A percentile compares a stretch with the other conserved stretches of the same genome.
phyloP scores from a whole-genome alignment of 1,284 basidiomycete genomes.

The Pyrrhoderma noxium region DNA sequence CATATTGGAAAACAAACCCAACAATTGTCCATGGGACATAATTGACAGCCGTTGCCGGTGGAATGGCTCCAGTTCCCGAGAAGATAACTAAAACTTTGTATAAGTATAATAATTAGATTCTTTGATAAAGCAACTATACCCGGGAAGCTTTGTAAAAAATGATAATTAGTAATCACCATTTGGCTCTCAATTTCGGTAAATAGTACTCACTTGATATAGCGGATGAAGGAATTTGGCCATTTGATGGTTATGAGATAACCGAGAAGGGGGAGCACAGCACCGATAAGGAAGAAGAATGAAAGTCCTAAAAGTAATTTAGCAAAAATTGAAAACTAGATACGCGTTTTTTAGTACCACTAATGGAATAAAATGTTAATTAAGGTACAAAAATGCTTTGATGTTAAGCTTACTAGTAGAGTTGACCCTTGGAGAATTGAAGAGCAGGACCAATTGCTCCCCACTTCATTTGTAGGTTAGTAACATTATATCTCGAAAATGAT shows the following conservation, averaged over 20 bases:
- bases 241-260: constrained; percentile 35
- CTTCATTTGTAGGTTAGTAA: constrained; percentile 7
- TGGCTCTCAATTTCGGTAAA: constrained; percentile 17
- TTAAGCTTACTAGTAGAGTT: constrained; percentile 27
- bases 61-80: constrained; percentile 34
- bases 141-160: neutral
- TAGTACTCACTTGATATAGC: constrained; percentile 38
- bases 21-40: constrained; percentile 40
- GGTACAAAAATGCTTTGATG: neutral
- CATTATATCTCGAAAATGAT: neutral
- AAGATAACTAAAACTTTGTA: constrained; percentile 30
- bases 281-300: constrained; percentile 41
- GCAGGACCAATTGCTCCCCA: constrained; percentile 35
- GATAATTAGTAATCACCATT: neutral
- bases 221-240: constrained; percentile 38
- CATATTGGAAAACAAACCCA: constrained; percentile 56
- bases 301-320: constrained; percentile 21
- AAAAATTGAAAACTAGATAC: neutral
- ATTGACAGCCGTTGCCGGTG: constrained; percentile 35
- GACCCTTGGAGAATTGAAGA: constrained; percentile 32
- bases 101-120: too few species aligned
- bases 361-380: neutral
- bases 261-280: constrained; percentile 36
- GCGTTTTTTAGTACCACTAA: constrained; percentile 4
- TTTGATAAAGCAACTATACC: too few species aligned